These are phyloP conservation scores for Rossbeevera mucosa DNA, from an alignment of 768 basidiomycete genomes.

Conservation along the genomic window DNA sequence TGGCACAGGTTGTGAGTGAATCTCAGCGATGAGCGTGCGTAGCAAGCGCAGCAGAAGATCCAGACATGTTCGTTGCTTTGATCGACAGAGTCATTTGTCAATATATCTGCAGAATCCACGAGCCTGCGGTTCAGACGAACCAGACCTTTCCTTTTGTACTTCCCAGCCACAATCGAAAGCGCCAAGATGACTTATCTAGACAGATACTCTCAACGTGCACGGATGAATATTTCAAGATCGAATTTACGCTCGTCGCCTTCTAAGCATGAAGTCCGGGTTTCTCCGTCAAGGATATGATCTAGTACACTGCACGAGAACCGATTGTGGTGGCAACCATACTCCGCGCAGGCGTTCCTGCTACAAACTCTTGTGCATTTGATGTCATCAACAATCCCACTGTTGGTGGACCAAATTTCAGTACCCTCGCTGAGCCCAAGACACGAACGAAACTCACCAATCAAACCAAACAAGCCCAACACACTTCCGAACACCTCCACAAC, in stretches of 20 bases:
- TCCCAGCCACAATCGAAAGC: not conserved
- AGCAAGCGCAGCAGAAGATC: not conserved
- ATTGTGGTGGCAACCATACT: constrained; percentile 25
- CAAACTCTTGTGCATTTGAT: constrained; percentile 58
- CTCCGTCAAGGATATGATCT: not conserved
- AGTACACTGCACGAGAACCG: constrained; percentile 34
- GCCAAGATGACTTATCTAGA: not conserved
- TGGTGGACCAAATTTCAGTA: not conserved
- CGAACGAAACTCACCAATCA: constrained; percentile 65
- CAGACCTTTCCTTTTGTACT: not conserved
- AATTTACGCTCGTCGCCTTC: not conserved
- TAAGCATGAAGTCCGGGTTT: not conserved
- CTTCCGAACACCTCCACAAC: constrained; percentile 94
- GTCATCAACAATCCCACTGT: constrained; percentile 82
- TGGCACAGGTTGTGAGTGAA: not conserved
- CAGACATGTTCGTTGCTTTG: not conserved
- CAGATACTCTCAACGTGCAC: not conserved
- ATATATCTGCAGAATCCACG: not conserved
- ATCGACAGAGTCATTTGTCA: not conserved
- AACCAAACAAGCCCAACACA: constrained; percentile 87
- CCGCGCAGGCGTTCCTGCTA: constrained; percentile 31
- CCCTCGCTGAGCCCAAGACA: not conserved
- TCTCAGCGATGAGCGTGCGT: not conserved
- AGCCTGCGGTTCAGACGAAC: not conserved
- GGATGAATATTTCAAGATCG: not conserved